phyloP scores from a whole-genome alignment of 2,329 filamentous ascomycete genomes.

The Neobulgaria alba region DNA sequence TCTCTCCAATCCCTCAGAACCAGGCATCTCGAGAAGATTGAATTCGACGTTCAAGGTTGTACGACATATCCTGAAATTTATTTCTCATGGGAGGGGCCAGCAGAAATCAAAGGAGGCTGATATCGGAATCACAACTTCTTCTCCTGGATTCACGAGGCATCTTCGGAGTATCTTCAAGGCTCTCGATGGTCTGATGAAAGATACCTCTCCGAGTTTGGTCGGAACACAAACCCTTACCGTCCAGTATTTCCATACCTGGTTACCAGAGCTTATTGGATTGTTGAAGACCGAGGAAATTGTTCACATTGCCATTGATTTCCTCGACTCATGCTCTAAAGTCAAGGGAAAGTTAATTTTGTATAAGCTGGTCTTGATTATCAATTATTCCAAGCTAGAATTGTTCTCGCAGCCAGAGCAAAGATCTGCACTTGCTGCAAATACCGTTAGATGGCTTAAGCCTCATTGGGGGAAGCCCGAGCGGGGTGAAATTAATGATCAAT shows the following conservation, averaged over 20 bases:
- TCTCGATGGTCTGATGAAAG: constrained; percentile 83
- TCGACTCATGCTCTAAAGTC: constrained; percentile 80
- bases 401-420: constrained; percentile 74
- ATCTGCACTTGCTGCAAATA: constrained; percentile 67
- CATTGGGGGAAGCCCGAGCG: constrained; percentile 70
- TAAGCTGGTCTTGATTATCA: constrained; percentile 86
- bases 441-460: constrained; percentile 81
- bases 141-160: constrained; percentile 69
- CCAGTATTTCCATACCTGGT: constrained; percentile 94
- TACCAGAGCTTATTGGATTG: constrained; percentile 77
- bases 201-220: constrained; percentile 73
- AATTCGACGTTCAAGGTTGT: constrained; percentile 93
- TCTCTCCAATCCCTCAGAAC: constrained; percentile 72
- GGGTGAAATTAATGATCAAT: constrained; percentile 50
- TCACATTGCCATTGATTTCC: constrained; percentile 84
- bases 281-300: constrained; percentile 78
- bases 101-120: constrained; percentile 76
- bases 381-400: constrained; percentile 74
- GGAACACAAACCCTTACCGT: constrained; percentile 92
- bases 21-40: constrained; percentile 73
- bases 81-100: constrained; percentile 78
- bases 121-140: constrained; percentile 72
- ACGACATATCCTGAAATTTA: constrained; percentile 86
- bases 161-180: constrained; percentile 83
- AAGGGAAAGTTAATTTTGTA: constrained; percentile 89